Evolutionary conservation across 345 rosid genomes (phyloP).

Genomic region (Bretschneidera sinensis): DNA sequence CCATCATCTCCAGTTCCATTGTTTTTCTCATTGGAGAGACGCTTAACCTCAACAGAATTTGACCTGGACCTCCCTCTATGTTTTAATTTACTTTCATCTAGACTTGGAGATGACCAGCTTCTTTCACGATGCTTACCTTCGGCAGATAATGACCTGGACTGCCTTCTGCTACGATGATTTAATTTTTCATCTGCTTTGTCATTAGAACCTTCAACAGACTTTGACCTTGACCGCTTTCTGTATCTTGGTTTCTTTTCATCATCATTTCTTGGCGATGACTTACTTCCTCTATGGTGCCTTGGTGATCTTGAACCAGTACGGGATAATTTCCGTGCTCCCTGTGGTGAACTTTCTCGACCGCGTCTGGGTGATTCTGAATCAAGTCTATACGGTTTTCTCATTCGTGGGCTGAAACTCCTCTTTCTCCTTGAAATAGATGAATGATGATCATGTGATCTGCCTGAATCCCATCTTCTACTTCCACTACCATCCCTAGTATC

Average conservation of each 20-base stretch:
- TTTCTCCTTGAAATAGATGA: conserved; percentile 66
- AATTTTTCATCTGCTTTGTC: conserved; percentile 41
- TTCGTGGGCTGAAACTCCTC: conserved; percentile 64
- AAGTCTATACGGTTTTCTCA: conserved; percentile 42
- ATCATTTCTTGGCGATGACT: conserved; percentile 50
- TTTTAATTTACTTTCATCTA: conserved; percentile 41
- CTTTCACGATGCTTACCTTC: conserved; percentile 37
- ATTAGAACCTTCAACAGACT: conserved; percentile 42
- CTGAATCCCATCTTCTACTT: conserved; percentile 42
- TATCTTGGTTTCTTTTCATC: conserved; percentile 36
- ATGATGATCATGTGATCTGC: conserved; percentile 51
- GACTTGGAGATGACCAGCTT: conserved; percentile 33
- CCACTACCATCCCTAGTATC: conserved; percentile 46
- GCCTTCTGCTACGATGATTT: conserved; percentile 34
- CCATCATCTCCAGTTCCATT: conserved; percentile 37
- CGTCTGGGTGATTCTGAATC: conserved; percentile 59
- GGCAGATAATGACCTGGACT: conserved; percentile 53
- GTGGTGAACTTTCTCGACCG: conserved; percentile 47
- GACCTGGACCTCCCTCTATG: conserved; percentile 52
- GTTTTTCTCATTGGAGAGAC: conserved; percentile 27
- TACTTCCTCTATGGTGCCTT: conserved; percentile 39
- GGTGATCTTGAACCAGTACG: conserved; percentile 62
- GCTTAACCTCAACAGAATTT: conserved; percentile 40
- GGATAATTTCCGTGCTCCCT: conserved; percentile 40
- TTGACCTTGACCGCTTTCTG: conserved; percentile 54